These are phyloP conservation scores for Zizania palustris DNA, from an alignment of 202 grass and related monocot species.

Conservation along the genomic window DNA sequence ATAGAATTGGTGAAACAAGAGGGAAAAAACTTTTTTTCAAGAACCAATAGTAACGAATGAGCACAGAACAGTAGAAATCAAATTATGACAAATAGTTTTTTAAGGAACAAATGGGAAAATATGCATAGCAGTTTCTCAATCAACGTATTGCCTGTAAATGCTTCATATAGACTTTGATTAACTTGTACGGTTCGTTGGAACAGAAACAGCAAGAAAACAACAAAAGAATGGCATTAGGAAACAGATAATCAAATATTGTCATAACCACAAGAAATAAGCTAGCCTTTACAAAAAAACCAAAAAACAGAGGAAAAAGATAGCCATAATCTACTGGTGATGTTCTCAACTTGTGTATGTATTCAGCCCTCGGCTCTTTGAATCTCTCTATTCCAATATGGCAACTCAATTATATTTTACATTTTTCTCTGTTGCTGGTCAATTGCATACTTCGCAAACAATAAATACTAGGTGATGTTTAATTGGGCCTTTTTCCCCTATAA, in stretches of 20 bases:
- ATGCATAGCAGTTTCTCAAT: background rate
- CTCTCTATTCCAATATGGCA: background rate
- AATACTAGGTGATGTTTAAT: background rate
- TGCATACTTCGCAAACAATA: background rate
- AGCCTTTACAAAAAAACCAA: no score
- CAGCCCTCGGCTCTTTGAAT: background rate
- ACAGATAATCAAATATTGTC: slow-evolving; percentile 4
- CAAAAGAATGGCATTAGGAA: background rate
- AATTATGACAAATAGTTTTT: background rate
- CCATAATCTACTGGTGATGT: background rate
- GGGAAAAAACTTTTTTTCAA: background rate
- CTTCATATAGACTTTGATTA: background rate
- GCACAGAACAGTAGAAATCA: background rate
- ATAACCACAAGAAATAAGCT: background rate
- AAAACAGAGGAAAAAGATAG: background rate
- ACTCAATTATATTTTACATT: background rate
- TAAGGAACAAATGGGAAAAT: background rate
- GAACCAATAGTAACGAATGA: background rate
- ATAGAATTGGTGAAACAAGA: slow-evolving; percentile 20
- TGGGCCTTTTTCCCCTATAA: no score
- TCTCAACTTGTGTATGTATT: background rate
- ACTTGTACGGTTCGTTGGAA: background rate
- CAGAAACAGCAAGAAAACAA: background rate
- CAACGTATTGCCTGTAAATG: background rate
- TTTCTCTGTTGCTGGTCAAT: background rate